A percentile compares a stretch with the other conserved stretches of the same genome.
Evolutionary conservation across 176 grass and related monocot species (phyloP).

Genomic region (Carex parvula): DNA sequence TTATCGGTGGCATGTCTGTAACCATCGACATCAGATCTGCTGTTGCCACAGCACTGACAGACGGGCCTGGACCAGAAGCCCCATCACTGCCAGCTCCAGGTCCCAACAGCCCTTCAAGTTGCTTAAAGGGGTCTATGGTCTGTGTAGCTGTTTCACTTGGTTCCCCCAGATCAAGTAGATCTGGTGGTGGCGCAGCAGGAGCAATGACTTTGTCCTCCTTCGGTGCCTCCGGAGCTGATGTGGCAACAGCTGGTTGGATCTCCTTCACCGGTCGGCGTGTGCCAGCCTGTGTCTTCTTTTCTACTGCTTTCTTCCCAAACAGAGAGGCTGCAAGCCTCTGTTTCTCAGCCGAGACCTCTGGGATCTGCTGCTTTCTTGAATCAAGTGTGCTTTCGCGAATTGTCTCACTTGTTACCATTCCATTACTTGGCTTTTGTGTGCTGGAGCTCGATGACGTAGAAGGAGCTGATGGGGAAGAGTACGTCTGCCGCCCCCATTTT

Average conservation of each 20-base stretch:
- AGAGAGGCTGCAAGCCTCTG: slow-evolving; percentile 86
- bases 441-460: slow-evolving; percentile 54
- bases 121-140: slow-evolving; percentile 67
- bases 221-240: slow-evolving; percentile 33
- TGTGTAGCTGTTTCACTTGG: slow-evolving; percentile 35
- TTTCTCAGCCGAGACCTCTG: slow-evolving; percentile 90
- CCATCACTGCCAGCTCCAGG: slow-evolving; percentile 28
- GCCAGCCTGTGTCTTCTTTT: slow-evolving; percentile 40
- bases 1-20: slow-evolving; percentile 28
- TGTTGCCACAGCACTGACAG: slow-evolving; percentile 36
- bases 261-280: slow-evolving; percentile 49
- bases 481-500: slow-evolving; percentile 86
- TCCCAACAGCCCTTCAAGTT: slow-evolving; percentile 80
- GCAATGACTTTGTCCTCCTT: slow-evolving; percentile 48
- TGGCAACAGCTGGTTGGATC: slow-evolving; percentile 25
- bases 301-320: slow-evolving; percentile 64
- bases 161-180: slow-evolving; percentile 87
- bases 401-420: slow-evolving; percentile 48
- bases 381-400: slow-evolving; percentile 39
- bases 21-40: slow-evolving; percentile 73
- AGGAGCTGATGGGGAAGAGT: slow-evolving; percentile 70
- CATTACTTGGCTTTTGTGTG: slow-evolving; percentile 61
- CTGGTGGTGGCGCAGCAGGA: slow-evolving; percentile 58
- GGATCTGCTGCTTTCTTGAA: slow-evolving; percentile 53
- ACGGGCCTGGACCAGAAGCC: slow-evolving; percentile 25